These are phyloP conservation scores for Avicennia marina DNA, from an alignment of 257 asterid species.

Conservation along the genomic window DNA sequence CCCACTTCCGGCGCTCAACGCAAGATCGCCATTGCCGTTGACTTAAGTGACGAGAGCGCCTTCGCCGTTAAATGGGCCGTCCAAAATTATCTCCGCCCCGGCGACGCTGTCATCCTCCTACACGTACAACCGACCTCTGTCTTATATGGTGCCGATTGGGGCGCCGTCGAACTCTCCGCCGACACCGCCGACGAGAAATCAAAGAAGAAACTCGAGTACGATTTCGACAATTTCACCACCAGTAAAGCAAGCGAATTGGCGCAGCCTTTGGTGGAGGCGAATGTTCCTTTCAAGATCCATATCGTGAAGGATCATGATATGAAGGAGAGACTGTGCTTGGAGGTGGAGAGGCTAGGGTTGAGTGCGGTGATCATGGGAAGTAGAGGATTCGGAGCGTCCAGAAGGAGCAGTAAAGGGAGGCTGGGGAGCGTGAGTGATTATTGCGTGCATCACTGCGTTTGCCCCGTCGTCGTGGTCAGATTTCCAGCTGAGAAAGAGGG, in stretches of 20 bases:
- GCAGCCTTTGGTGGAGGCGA: conserved; percentile 39
- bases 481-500: conserved; percentile 38
- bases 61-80: conserved; percentile 49
- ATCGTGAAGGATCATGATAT: conserved; percentile 51
- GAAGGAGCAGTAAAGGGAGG: conserved; percentile 35
- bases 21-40: conserved; percentile 45
- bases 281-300: conserved; percentile 41
- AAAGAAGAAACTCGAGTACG: conserved; percentile 38
- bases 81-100: conserved; percentile 44
- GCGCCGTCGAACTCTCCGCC: conserved; percentile 23
- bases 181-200: conserved; percentile 30
- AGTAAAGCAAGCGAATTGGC: conserved; percentile 40
- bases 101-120: conserved; percentile 49
- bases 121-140: conserved; percentile 28
- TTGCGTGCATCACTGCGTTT: conserved; percentile 49
- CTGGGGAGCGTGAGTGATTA: conserved; percentile 54
- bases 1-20: conserved; percentile 33
- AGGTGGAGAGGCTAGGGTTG: conserved; percentile 53
- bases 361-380: conserved; percentile 57
- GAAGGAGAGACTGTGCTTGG: conserved; percentile 56
- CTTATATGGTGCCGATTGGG: conserved; percentile 45
- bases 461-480: conserved; percentile 50
- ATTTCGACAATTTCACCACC: conserved; percentile 39
- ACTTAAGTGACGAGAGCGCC: conserved; percentile 48
- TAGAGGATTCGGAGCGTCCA: conserved; percentile 45